Evolutionary conservation across 176 grass and related monocot species (phyloP).

Genomic region (Ampelocalamus luodianensis): DNA sequence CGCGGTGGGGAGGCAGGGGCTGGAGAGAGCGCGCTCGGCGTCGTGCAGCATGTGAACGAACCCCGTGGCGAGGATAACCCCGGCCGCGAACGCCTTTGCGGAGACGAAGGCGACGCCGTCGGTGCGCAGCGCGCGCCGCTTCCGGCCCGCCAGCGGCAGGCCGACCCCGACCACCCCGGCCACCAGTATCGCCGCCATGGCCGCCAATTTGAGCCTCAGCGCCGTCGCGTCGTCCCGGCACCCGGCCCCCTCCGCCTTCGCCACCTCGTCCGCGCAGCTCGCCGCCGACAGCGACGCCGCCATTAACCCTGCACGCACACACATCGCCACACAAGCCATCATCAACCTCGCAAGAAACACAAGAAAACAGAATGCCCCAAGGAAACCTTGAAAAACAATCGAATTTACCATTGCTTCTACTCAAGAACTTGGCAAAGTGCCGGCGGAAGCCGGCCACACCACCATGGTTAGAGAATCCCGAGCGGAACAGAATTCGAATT

Average conservation of each 20-base stretch:
- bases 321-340: neutral
- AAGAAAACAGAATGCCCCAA: neutral
- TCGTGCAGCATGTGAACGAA: slow-evolving; percentile 89
- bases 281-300: slow-evolving; percentile 62
- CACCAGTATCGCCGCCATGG: slow-evolving; percentile 63
- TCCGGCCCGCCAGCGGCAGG: slow-evolving; percentile 65
- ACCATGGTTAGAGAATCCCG: slow-evolving; percentile 32
- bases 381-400: neutral
- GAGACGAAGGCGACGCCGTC: slow-evolving; percentile 58
- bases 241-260: slow-evolving; percentile 22
- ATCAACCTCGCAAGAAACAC: neutral
- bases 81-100: slow-evolving; percentile 73
- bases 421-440: slow-evolving; percentile 31
- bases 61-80: slow-evolving; percentile 82
- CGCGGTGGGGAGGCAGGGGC: slow-evolving; percentile 50
- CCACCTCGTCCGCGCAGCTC: slow-evolving; percentile 56
- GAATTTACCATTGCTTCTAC: slow-evolving; percentile 32
- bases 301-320: slow-evolving; percentile 48
- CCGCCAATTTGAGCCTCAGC: slow-evolving; percentile 59
- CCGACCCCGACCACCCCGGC: slow-evolving; percentile 59
- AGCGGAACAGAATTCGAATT: neutral
- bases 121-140: slow-evolving; percentile 53
- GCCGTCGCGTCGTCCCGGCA: slow-evolving; percentile 61
- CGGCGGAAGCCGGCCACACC: slow-evolving; percentile 33
- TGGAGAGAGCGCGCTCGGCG: slow-evolving; percentile 59